Evolutionary conservation across 2,329 filamentous ascomycete genomes (phyloP).

Genomic region (Neofusicoccum umdonicola): DNA sequence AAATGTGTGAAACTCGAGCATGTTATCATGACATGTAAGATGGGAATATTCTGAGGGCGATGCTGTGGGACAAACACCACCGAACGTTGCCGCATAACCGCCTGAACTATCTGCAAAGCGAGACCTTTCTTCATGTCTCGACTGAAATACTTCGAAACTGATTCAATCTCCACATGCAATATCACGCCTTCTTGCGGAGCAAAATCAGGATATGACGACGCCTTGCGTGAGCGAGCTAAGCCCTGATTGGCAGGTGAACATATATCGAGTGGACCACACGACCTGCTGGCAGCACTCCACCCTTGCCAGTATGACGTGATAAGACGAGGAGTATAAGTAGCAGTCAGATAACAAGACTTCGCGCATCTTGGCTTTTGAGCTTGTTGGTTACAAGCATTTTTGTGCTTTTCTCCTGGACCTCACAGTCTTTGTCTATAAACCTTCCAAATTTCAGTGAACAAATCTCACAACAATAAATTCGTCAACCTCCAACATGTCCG

Average conservation of each 20-base stretch:
- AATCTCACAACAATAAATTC: background rate
- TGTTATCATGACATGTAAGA: no score
- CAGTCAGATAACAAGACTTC: background rate
- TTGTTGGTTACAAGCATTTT: background rate
- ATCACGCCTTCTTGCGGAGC: no score
- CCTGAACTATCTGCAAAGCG: no score
- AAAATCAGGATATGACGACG: background rate
- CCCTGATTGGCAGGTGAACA: constrained; percentile 2
- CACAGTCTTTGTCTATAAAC: background rate
- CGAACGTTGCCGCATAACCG: no score
- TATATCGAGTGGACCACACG: background rate
- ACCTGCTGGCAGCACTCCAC: background rate
- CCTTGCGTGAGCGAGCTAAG: background rate
- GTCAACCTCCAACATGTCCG: background rate
- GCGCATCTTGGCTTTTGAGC: background rate
- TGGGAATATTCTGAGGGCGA: no score
- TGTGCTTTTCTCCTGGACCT: background rate
- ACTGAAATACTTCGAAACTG: no score
- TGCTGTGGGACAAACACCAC: no score
- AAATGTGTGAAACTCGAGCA: no score
- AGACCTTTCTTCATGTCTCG: no score
- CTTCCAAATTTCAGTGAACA: background rate
- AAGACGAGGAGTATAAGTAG: background rate
- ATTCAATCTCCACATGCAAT: no score
- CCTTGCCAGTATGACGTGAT: constrained; percentile 1